Evolutionary conservation across 2,329 filamentous ascomycete genomes (phyloP), one percentile per base, ranked within the genome.

Genomic region (Epichloe uncinata): DNA sequence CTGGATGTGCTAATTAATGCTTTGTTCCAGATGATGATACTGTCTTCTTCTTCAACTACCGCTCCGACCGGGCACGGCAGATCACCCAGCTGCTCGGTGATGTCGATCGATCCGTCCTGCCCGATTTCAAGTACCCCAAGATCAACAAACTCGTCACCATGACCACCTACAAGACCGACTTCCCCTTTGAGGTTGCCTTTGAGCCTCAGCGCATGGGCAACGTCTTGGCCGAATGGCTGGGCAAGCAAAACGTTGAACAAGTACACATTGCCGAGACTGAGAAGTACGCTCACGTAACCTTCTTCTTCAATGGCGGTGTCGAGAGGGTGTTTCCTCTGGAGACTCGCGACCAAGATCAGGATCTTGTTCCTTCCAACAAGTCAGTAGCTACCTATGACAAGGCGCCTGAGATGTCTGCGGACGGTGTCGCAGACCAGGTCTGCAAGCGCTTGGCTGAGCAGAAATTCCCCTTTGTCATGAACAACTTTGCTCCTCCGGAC

Each of bases 31-130:
- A 97, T 64, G 78, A 85, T 58, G 93, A 98, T 65, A 91, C 88
- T 49, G 79, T 97, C 61, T 97, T 97, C 80, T 97, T 97, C 81
- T 98, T 98, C 86, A 98, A 98, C 82, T 98, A 98, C 78, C 88
- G 93, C 63, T 97, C 93, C 51, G 93, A 98, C 68, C 90, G 93
- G 67, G 91, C 91, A 48, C 87, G 93, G 60, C 93, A 98, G 70
- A 85, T 98, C 66, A 95, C 89, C 46, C 93, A 97, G 72, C 78
- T 98, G 42, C 75, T 98, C 50, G 93, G 93, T 59, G 86, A 86
- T 66, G 83, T 91, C 64, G 93, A 98, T 73, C 87, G 88, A 63
- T 95, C 88, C 22, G 89, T 90, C 50, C 79, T 80, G 58, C 87
- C 90, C 57, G 87, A 96, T 69, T 95, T 97, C 76, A 77, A 86